Base-by-base conservation (phyloP, 2,329 filamentous ascomycete genomes). In the Nemania sp. region DNA sequence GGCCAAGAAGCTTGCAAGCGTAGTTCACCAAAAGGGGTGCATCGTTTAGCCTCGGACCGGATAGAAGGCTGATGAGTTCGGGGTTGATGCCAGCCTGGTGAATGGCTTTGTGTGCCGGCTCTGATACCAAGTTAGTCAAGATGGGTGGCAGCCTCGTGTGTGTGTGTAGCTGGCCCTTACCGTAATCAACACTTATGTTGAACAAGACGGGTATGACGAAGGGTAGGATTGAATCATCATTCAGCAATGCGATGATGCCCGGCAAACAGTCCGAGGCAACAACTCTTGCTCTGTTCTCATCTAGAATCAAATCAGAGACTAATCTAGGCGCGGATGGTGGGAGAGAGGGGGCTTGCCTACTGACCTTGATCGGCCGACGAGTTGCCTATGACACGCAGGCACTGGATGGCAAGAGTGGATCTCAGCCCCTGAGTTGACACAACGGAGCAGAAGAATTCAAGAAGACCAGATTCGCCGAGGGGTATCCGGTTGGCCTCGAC, bases 151-250 rank as follows among this genome's bases (percentile, higher is more conserved):
- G 15, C n/a, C 45, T 45, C 22, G 45, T 20, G 47, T 2, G 24
- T 1, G 8, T 53, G 11, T n/a, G 22, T 24, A 15, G 41, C 38
- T 41, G 8, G 38, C 52, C 49, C 82, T 78, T 75, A 90, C 88
- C 87, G 74, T 89, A 90, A 74, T 91, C 89, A 15, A 90, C 83
- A 62, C 88, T 84, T 55, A 89, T 82, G 73, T 91, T 91, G 77
- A 86, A 89, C 3, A 90, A 78, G 7, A 90, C 89, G 0, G 88
- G 86, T 47, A 90, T 83, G 41, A 83, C 82, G 74, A 87, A 87
- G 0, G 82, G 77, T 7, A 88, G 77, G 20, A 89, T 71, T 0
- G 79, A 76, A 56, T 87, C 82, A 43, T 87, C 77, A 15, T 78
- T 71, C 8, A 90, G 77, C 41, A 87, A 80, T 2, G 78, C 72